A percentile compares a stretch with the other conserved stretches of the same genome.
Evolutionary conservation across 2,329 filamentous ascomycete species (phyloP).

Genomic region (Aspergillus terreus): DNA sequence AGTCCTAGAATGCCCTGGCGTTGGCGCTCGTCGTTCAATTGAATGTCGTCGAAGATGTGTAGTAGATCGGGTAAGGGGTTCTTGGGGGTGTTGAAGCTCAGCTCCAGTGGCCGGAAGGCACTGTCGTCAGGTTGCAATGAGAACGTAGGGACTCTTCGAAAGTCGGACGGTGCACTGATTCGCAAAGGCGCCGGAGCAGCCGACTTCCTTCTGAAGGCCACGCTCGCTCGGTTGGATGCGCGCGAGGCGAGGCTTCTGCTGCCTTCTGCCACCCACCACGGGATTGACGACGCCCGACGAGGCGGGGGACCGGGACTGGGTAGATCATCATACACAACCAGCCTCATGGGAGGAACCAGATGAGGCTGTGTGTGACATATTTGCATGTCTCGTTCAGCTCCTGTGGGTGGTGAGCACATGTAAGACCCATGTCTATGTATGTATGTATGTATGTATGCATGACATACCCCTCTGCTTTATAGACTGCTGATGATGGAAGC

Average conservation of each 20-base stretch:
- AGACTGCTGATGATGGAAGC: conserved; percentile 19
- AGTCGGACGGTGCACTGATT: conserved; percentile 43
- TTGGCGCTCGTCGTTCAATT: conserved; percentile 25
- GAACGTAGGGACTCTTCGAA: conserved; percentile 34
- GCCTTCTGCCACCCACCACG: conserved; percentile 39
- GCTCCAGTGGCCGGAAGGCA: conserved; percentile 41
- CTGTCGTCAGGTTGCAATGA: conserved; percentile 11
- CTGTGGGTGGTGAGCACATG: conserved; percentile 17
- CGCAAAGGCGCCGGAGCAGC: conserved; percentile 20
- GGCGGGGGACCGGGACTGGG: conserved; percentile 30
- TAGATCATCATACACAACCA: conserved; percentile 40
- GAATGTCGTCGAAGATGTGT: conserved; percentile 36
- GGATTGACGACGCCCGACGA: conserved; percentile 30
- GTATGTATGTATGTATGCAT: neutral
- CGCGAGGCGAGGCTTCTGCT: conserved; percentile 32
- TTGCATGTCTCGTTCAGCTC: conserved; percentile 41
- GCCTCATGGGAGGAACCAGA: conserved; percentile 45
- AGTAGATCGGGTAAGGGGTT: conserved; percentile 45
- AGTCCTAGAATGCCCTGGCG: conserved; percentile 4
- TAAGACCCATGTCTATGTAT: neutral
- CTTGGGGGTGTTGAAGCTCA: conserved; percentile 44
- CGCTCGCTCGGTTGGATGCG: conserved; percentile 40
- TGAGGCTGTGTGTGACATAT: conserved; percentile 45
- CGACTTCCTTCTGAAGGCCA: conserved; percentile 34
- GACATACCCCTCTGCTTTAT: conserved; percentile 19